Conservation (phyloP, 2,329 filamentous ascomycete genomes). For the Phialemoniopsis sp. region DNA sequence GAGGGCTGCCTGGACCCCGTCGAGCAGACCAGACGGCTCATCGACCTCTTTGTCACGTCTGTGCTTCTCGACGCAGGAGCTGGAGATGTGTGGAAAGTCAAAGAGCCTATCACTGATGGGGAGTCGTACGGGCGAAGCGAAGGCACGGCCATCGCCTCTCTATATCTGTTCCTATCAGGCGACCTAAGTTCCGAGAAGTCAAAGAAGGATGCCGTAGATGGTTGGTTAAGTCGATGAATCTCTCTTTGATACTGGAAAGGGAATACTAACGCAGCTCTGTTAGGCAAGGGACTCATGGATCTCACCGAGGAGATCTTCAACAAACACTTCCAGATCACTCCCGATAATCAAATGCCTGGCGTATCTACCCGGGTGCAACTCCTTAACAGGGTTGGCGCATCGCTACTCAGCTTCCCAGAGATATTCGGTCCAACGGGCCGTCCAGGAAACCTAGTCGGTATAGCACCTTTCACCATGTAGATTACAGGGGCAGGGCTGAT, state of each 20-base stretch:
- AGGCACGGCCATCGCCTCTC: slow-evolving; percentile 44
- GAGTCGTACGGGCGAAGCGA: slow-evolving; percentile 37
- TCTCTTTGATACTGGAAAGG: no score
- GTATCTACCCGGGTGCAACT: slow-evolving; percentile 4
- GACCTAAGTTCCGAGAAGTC: slow-evolving; percentile 24
- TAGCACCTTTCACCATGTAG: no score
- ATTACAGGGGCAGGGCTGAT: no score
- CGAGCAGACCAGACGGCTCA: slow-evolving; percentile 47
- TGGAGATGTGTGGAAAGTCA: slow-evolving; percentile 42
- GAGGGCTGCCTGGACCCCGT: slow-evolving; percentile 29
- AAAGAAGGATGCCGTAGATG: slow-evolving; percentile 23
- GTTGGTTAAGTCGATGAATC: slow-evolving; percentile 8
- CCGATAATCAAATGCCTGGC: slow-evolving; percentile 2
- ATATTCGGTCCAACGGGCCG: slow-evolving; percentile 2
- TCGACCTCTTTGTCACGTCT: slow-evolving; percentile 59
- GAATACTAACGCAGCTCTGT: no score
- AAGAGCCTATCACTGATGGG: slow-evolving; percentile 27
- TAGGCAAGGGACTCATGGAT: slow-evolving; percentile 19
- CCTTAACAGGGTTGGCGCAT: slow-evolving; percentile 4
- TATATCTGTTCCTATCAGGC: slow-evolving; percentile 43
- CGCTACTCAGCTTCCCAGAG: slow-evolving; percentile 1
- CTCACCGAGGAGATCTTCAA: slow-evolving; percentile 22
- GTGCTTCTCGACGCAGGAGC: slow-evolving; percentile 54
- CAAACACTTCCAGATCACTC: slow-evolving; percentile 32
- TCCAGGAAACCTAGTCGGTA: slow-evolving; percentile 5